Evolutionary conservation across 75 land plant genomes (phyloP), one percentile per base, ranked within the genome.

Genomic region (Selaginella tamariscina): DNA sequence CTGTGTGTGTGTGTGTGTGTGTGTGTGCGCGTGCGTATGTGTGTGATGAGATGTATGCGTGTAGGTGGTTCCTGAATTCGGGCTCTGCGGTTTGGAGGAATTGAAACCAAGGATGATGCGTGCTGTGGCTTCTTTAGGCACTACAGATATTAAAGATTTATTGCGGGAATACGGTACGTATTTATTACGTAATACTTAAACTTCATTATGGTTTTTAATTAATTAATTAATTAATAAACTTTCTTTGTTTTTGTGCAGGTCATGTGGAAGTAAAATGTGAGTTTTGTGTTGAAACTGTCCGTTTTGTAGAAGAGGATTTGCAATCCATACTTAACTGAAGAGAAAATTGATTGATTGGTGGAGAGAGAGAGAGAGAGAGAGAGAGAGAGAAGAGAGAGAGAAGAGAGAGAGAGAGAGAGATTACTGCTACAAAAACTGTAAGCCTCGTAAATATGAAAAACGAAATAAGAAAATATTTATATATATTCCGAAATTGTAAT

Each of bases 81-180:
- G 80, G 2, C 80, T 78, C 39, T 78, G 80, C 56, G 68, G 66
- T 32, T 31, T 65, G n/a, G 65, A 77, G 24, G 71, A 70, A 31
- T 72, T 78, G 22, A 78, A 74, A 27, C 55, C 65, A 18, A 56
- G 80, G 31, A 78, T 78, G 80, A 71, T 78, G 32, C 72, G 78
- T 24, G 80, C 80, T 64, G 80, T 78, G 39, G 72, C 80, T 62
- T 78, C 73, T 55, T 57, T 78, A 55, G 80, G 73, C 2, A 32
- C 80, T 39, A 33, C 28, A 18, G 80, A 78, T 24, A 60, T 78
- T 26, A 33, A 49, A 39, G 23, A 71, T n/a, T 56, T 78, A 18
- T 69, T 78, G 1, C 44, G 68, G 22, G 80, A 78, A 31, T 72
- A 70, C 68, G 80, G 80, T 78, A 70, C 27, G 18, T 2, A 31